Conservation (phyloP, 768 basidiomycete species). For the Psilocybe cubensis region DNA sequence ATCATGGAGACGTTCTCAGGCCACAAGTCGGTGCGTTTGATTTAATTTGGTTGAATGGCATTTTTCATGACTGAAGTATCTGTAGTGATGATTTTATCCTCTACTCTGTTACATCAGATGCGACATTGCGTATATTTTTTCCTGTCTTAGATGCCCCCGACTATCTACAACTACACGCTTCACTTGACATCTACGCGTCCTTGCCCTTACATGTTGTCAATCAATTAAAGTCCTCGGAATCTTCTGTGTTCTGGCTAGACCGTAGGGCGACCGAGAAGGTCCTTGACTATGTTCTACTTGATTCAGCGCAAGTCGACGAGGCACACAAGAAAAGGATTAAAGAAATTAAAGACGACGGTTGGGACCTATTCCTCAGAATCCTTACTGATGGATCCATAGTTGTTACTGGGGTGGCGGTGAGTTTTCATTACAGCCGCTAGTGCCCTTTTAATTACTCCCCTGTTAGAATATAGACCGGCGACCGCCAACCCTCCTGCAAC, state of each 20-base stretch:
- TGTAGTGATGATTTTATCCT: conserved; percentile 74
- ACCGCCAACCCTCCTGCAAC: conserved; percentile 81
- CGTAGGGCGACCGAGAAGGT: conserved; percentile 57
- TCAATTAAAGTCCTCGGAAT: conserved; percentile 36
- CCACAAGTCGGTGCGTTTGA: conserved; percentile 56
- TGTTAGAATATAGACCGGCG: conserved; percentile 84
- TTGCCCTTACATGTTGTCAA: conserved; percentile 42
- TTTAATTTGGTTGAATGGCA: not conserved
- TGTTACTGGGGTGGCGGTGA: conserved; percentile 72
- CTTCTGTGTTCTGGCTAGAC: conserved; percentile 73
- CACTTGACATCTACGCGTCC: conserved; percentile 73
- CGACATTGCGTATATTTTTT: conserved; percentile 81
- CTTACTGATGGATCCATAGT: conserved; percentile 75
- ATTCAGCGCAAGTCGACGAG: conserved; percentile 43
- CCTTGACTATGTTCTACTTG: conserved; percentile 44
- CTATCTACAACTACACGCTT: conserved; percentile 81
- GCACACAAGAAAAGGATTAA: conserved; percentile 49
- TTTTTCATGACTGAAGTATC: not conserved
- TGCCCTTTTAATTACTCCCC: conserved; percentile 3
- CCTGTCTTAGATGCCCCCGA: conserved; percentile 88
- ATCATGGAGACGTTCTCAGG: conserved; percentile 73
- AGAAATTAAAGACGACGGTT: conserved; percentile 71
- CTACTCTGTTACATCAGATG: conserved; percentile 84
- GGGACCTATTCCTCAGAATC: conserved; percentile 81
- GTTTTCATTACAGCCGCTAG: conserved; percentile 24